These are phyloP conservation scores for Monilinia aucupariae DNA, from an alignment of 2,329 filamentous ascomycete genomes.

Conservation along the genomic window DNA sequence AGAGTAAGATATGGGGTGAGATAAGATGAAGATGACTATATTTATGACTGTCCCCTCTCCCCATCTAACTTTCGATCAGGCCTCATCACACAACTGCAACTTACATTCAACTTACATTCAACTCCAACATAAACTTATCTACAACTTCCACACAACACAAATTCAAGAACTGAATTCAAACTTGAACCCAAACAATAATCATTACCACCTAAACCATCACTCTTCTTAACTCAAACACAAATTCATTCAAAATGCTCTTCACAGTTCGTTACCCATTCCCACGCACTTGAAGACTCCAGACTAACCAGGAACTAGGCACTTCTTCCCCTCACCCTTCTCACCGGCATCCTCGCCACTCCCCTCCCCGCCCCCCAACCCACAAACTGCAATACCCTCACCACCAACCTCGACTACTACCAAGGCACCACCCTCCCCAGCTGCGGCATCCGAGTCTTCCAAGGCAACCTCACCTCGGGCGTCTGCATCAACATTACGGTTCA, in stretches of 20 bases:
- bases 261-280: neutral
- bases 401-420: conserved; percentile 12
- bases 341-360: neutral
- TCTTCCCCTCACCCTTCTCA: conserved; percentile 5
- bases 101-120: neutral
- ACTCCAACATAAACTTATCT: too few relatives aligned
- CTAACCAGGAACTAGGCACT: conserved; percentile 5
- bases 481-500: conserved; percentile 3
- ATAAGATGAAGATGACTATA: conserved; percentile 1
- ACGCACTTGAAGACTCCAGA: neutral
- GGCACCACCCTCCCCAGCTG: neutral
- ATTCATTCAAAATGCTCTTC: conserved; percentile 12
- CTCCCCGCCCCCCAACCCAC: neutral
- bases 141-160: neutral
- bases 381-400: neutral
- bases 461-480: conserved; percentile 9
- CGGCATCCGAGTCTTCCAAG: neutral
- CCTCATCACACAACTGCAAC: neutral
- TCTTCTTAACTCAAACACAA: neutral
- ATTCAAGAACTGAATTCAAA: neutral
- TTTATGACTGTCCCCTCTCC: neutral
- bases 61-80: neutral
- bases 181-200: neutral
- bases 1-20: neutral
- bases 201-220: neutral